Evolutionary conservation across 352 stramenopile genomes (phyloP).

Genomic region (Globisporangium spinosum): DNA sequence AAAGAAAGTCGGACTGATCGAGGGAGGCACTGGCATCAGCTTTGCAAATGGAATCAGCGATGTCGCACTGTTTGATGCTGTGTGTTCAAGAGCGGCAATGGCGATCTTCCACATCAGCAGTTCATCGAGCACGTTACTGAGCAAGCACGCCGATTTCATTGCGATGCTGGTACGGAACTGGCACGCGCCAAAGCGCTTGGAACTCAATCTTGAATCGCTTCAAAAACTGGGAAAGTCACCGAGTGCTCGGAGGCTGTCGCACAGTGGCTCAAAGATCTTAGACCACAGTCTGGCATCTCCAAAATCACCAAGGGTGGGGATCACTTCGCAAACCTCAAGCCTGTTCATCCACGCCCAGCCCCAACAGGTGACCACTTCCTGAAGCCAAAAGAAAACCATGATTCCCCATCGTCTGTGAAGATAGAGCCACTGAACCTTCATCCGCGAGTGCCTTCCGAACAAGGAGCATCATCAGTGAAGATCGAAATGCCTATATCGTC

Average conservation of each 20-base stretch:
- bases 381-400: constrained; percentile 23
- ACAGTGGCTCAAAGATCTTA: constrained; percentile 6
- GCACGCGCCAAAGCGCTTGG: constrained; percentile 56
- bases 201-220: constrained; percentile 71
- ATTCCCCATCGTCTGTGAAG: constrained; percentile 28
- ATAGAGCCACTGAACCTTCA: constrained; percentile 29
- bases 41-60: background rate
- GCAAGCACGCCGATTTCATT: constrained; percentile 41
- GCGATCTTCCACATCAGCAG: constrained; percentile 55
- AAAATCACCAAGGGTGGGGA: constrained; percentile 6
- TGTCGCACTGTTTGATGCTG: constrained; percentile 36
- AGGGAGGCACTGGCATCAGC: constrained; percentile 9
- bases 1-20: constrained; percentile 25
- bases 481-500: constrained; percentile 7
- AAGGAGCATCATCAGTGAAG: constrained; percentile 14
- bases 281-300: constrained; percentile 11
- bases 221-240: constrained; percentile 33
- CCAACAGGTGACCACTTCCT: constrained; percentile 21
- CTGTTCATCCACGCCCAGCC: constrained; percentile 14
- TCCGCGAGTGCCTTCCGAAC: constrained; percentile 8
- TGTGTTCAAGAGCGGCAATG: constrained; percentile 55
- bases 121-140: constrained; percentile 12
- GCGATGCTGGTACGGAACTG: constrained; percentile 42
- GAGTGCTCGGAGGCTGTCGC: constrained; percentile 16
- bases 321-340: constrained; percentile 5